phyloP scores from a whole-genome alignment of 257 asterid genomes.

The Asclepias syriaca region DNA sequence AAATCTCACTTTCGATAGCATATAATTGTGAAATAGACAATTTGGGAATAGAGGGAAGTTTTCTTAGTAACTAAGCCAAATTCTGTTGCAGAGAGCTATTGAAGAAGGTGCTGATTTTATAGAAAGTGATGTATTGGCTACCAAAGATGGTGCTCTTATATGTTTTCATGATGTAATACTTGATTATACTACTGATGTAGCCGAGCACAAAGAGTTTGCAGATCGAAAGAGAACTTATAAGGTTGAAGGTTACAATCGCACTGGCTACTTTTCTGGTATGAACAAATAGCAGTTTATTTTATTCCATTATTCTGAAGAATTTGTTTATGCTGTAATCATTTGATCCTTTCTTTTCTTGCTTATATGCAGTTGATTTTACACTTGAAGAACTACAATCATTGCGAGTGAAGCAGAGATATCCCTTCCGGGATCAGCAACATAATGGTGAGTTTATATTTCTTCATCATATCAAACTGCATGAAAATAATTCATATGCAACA shows the following conservation, averaged over 20 bases:
- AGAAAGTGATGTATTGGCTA: conserved; percentile 75
- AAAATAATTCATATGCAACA: background rate
- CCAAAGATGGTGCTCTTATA: conserved; percentile 86
- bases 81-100: conserved; percentile 78
- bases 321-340: background rate
- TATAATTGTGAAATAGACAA: too few relatives aligned
- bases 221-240: conserved; percentile 64
- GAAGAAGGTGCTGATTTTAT: conserved; percentile 98
- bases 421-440: conserved; percentile 79
- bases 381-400: conserved; percentile 69
- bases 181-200: conserved; percentile 71
- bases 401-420: conserved; percentile 70
- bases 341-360: conserved; percentile 1
- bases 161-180: conserved; percentile 74
- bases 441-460: conserved; percentile 47
- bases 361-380: conserved; percentile 76
- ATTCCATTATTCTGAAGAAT: background rate
- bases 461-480: background rate
- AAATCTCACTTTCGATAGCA: background rate
- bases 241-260: conserved; percentile 60
- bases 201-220: conserved; percentile 56
- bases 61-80: conserved; percentile 1
- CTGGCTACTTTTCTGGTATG: conserved; percentile 76
- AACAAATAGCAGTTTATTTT: background rate
- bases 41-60: too few relatives aligned